phyloP scores from a whole-genome alignment of 2,329 filamentous ascomycete genomes.

The Pseudocercospora musae region DNA sequence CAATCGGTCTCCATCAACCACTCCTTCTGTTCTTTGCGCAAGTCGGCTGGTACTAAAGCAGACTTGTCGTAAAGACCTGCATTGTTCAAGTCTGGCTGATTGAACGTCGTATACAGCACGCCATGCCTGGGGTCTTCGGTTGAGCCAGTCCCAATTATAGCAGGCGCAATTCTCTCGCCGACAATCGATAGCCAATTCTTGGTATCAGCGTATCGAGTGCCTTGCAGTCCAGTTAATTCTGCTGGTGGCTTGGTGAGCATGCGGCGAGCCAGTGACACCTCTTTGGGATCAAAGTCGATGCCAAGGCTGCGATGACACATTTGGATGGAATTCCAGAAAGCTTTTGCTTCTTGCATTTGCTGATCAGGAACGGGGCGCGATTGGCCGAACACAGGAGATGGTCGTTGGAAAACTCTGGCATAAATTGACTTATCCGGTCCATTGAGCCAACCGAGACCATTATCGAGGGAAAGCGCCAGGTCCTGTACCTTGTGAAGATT shows the following conservation, averaged over 20 bases:
- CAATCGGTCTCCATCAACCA: constrained; percentile 67
- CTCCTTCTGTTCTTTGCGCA: constrained; percentile 64
- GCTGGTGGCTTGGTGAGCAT: constrained; percentile 12
- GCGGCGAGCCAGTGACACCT: constrained; percentile 22
- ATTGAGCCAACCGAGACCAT: constrained; percentile 63
- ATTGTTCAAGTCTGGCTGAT: constrained; percentile 26
- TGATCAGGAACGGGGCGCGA: constrained; percentile 17
- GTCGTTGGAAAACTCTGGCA: constrained; percentile 46
- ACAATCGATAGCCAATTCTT: constrained; percentile 22
- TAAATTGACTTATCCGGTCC: constrained; percentile 57
- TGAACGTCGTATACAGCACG: constrained; percentile 35
- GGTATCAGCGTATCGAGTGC: constrained; percentile 21
- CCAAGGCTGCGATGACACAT: constrained; percentile 23
- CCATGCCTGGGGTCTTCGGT: constrained; percentile 18
- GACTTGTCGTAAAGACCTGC: constrained; percentile 25
- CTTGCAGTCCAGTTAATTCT: constrained; percentile 19
- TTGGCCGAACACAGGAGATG: constrained; percentile 47
- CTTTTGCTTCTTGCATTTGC: constrained; percentile 20
- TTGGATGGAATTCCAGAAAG: constrained; percentile 29
- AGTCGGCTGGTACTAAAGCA: constrained; percentile 51
- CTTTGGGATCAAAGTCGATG: constrained; percentile 10
- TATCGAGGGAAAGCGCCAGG: constrained; percentile 65
- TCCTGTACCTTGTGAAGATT: constrained; percentile 56
- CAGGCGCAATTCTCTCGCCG: constrained; percentile 7
- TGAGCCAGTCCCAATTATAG: neutral